Evolutionary conservation across 495 filamentous ascomycete species (phyloP).

Genomic region (Xylaria telfairii): DNA sequence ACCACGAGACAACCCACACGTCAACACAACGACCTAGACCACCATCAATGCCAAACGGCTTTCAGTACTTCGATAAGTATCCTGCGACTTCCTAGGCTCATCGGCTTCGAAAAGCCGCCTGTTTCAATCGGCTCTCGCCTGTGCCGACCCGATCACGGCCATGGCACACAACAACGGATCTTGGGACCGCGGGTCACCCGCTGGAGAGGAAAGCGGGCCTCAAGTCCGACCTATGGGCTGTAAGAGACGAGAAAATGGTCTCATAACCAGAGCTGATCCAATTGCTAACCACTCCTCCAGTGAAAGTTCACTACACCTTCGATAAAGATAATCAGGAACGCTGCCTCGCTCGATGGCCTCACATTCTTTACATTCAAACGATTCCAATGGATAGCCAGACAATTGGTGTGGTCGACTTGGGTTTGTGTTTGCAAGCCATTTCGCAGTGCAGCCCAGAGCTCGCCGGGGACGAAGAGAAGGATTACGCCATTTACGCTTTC

Average conservation of each 20-base stretch:
- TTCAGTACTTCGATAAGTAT: neutral
- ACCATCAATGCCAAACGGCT: slow-evolving; percentile 1
- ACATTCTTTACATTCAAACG: slow-evolving; percentile 79
- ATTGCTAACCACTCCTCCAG: slow-evolving; percentile 51
- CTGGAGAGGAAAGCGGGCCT: slow-evolving; percentile 49
- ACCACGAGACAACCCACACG: neutral
- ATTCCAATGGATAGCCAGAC: slow-evolving; percentile 75
- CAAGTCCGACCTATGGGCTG: slow-evolving; percentile 59
- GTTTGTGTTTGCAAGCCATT: slow-evolving; percentile 88
- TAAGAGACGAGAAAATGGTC: slow-evolving; percentile 36
- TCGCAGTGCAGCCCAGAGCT: slow-evolving; percentile 80
- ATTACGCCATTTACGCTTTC: slow-evolving; percentile 96
- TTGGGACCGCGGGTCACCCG: slow-evolving; percentile 60
- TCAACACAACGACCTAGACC: neutral
- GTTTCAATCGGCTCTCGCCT: neutral
- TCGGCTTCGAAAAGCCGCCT: neutral
- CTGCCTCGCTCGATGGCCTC: slow-evolving; percentile 88
- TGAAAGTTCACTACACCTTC: slow-evolving; percentile 98
- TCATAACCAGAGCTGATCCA: neutral
- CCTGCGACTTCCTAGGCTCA: neutral
- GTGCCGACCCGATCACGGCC: neutral
- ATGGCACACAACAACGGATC: slow-evolving; percentile 33
- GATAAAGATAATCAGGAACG: slow-evolving; percentile 87
- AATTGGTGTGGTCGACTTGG: slow-evolving; percentile 90
- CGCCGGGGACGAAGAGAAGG: slow-evolving; percentile 78